These are phyloP conservation scores for Massarina eburnea DNA, from an alignment of 2,329 filamentous ascomycete species.

Conservation along the genomic window DNA sequence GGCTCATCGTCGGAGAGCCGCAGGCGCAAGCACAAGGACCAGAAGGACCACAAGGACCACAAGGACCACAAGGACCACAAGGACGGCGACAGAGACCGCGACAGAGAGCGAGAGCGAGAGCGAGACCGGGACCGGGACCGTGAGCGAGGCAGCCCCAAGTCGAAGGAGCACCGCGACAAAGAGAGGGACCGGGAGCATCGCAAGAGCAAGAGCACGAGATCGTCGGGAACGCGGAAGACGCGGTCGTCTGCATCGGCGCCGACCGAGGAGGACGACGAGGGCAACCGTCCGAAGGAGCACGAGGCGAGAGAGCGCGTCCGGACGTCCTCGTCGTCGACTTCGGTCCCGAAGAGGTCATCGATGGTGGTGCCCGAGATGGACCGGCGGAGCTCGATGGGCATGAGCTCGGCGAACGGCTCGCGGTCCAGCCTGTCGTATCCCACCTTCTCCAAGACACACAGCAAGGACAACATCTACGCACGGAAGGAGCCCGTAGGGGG, in stretches of 20 bases:
- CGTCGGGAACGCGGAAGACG: constrained; percentile 25
- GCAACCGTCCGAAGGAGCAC: constrained; percentile 21
- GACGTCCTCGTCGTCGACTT: constrained; percentile 29
- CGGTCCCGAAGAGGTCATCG: constrained; percentile 25
- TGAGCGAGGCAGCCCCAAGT: constrained; percentile 27
- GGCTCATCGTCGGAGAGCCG: constrained; percentile 33
- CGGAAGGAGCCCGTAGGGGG: constrained; percentile 42
- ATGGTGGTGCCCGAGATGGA: constrained; percentile 53
- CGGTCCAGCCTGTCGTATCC: constrained; percentile 67
- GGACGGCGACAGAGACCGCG: constrained; percentile 20
- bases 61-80: background rate
- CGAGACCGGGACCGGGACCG: constrained; percentile 13
- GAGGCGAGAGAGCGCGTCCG: constrained; percentile 29
- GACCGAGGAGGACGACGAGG: constrained; percentile 20
- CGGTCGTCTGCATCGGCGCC: constrained; percentile 32
- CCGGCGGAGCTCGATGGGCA: constrained; percentile 38
- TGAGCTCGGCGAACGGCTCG: constrained; percentile 39
- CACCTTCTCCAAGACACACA: constrained; percentile 84
- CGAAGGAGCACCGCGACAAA: constrained; percentile 23
- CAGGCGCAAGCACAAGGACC: constrained; percentile 40
- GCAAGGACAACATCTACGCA: constrained; percentile 78
- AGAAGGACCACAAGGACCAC: constrained; percentile 13
- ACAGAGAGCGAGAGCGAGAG: constrained; percentile 5
- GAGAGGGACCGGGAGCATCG: constrained; percentile 27
- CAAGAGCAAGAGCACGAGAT: constrained; percentile 23